Conservation (phyloP, 202 grass and related monocot species). For the Dendrocalamus latiflorus region DNA sequence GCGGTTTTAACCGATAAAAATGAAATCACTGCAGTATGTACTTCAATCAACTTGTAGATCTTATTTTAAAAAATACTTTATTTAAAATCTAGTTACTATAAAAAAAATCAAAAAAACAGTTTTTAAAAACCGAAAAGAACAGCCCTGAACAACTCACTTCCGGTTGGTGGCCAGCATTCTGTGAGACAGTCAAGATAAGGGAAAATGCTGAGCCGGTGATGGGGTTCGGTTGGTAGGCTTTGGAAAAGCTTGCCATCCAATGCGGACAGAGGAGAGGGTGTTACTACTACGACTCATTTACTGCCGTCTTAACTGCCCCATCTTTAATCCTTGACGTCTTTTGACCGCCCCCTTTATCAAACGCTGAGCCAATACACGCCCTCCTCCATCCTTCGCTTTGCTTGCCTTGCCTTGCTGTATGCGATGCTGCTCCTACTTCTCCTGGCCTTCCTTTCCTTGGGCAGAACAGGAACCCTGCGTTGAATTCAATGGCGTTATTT, state of each 20-base stretch:
- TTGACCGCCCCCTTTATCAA: slow-evolving; percentile 27
- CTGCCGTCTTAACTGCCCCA: neutral
- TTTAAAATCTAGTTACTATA: no score
- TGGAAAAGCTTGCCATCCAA: slow-evolving; percentile 17
- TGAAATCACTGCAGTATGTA: no score
- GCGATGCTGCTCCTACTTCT: no score
- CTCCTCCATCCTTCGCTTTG: neutral
- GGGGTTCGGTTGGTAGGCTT: neutral
- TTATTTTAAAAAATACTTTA: no score
- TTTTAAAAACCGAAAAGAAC: no score
- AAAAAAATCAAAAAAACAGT: no score
- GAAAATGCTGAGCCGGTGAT: neutral
- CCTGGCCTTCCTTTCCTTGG: neutral
- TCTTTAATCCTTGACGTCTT: slow-evolving; percentile 13
- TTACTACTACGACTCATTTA: neutral
- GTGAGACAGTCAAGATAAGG: no score
- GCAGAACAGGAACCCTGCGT: neutral
- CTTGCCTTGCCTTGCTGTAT: neutral
- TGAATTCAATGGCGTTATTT: neutral
- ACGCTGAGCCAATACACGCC: neutral
- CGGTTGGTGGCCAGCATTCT: no score
- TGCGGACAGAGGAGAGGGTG: neutral
- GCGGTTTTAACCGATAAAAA: no score
- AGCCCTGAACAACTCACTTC: no score
- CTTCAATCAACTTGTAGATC: no score